These are phyloP conservation scores for Colletotrichum cereale DNA, from an alignment of 2,329 filamentous ascomycete genomes.

Conservation along the genomic window DNA sequence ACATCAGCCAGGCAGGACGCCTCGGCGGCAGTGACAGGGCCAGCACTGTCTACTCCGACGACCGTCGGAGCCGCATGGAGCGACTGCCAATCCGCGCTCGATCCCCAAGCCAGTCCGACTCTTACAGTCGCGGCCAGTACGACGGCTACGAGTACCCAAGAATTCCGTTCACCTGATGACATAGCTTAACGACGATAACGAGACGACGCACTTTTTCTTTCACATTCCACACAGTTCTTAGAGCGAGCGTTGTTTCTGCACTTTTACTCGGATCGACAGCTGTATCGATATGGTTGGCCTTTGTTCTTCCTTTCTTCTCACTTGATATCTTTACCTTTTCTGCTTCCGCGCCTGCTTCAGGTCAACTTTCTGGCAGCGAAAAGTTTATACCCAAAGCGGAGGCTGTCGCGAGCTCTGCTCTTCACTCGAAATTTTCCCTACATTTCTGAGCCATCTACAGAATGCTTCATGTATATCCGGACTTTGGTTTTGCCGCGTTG, in stretches of 20 bases:
- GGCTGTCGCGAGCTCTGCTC: constrained; percentile 22
- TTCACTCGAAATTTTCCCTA: constrained; percentile 6
- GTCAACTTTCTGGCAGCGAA: constrained; percentile 46
- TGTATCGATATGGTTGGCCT: constrained; percentile 36
- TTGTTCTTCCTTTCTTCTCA: constrained; percentile 36
- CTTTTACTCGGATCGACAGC: constrained; percentile 37
- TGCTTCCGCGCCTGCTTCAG: constrained; percentile 45
- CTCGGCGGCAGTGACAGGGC: constrained; percentile 64
- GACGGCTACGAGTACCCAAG: constrained; percentile 42
- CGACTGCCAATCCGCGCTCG: constrained; percentile 60
- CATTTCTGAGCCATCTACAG: constrained; percentile 42
- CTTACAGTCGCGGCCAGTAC: constrained; percentile 50
- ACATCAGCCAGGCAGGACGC: constrained; percentile 58
- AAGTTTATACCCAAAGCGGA: constrained; percentile 54
- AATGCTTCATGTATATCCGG: constrained; percentile 32
- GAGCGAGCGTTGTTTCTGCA: constrained; percentile 44
- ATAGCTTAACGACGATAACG: constrained; percentile 32
- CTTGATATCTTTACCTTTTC: constrained; percentile 38
- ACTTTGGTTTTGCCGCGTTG: not conserved
- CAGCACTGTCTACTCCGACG: constrained; percentile 64
- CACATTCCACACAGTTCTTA: constrained; percentile 42
- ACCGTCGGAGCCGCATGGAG: constrained; percentile 59
- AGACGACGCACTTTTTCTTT: constrained; percentile 40
- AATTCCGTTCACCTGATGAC: constrained; percentile 35
- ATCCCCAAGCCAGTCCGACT: constrained; percentile 64